Evolutionary conservation across 2,329 filamentous ascomycete species (phyloP).

Genomic region (Sordariomycetes sp.): DNA sequence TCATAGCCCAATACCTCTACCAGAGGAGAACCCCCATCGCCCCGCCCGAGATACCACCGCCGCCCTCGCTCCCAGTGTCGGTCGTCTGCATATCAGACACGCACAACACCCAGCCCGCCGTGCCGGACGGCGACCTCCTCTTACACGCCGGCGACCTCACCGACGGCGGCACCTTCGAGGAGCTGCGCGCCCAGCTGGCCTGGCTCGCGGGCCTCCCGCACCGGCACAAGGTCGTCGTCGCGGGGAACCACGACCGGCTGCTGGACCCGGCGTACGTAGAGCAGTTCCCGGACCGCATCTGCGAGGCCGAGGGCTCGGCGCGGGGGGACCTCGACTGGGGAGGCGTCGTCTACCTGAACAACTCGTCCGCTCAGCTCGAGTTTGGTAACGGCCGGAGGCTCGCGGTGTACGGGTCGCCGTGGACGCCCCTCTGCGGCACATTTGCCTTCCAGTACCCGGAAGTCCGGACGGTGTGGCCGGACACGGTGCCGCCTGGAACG

Average conservation of each 20-base stretch:
- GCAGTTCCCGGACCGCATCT: conserved; percentile 7
- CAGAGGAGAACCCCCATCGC: not conserved
- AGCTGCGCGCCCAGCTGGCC: conserved; percentile 68
- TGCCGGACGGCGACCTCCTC: conserved; percentile 31
- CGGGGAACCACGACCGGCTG: conserved; percentile 32
- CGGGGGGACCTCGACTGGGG: conserved; percentile 48
- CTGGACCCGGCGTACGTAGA: conserved; percentile 18
- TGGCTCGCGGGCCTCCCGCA: conserved; percentile 49
- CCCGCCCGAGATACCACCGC: not conserved
- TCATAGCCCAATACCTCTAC: not conserved
- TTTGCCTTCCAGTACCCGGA: conserved; percentile 30
- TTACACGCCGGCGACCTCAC: conserved; percentile 39
- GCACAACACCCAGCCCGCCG: conserved; percentile 22
- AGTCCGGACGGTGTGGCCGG: conserved; percentile 15
- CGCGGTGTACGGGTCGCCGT: conserved; percentile 15
- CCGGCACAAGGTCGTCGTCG: conserved; percentile 30
- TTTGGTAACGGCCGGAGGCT: conserved; percentile 25
- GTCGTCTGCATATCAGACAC: conserved; percentile 23
- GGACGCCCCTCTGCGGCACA: conserved; percentile 19
- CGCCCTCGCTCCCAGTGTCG: not conserved
- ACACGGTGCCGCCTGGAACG: conserved; percentile 12
- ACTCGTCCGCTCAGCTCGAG: conserved; percentile 50
- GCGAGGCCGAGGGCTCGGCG: conserved; percentile 20
- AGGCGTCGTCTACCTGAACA: conserved; percentile 65
- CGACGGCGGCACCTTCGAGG: conserved; percentile 50